These are phyloP conservation scores for Ambrosia hybrid DNA, from an alignment of 140 eudicot species.

Conservation along the genomic window DNA sequence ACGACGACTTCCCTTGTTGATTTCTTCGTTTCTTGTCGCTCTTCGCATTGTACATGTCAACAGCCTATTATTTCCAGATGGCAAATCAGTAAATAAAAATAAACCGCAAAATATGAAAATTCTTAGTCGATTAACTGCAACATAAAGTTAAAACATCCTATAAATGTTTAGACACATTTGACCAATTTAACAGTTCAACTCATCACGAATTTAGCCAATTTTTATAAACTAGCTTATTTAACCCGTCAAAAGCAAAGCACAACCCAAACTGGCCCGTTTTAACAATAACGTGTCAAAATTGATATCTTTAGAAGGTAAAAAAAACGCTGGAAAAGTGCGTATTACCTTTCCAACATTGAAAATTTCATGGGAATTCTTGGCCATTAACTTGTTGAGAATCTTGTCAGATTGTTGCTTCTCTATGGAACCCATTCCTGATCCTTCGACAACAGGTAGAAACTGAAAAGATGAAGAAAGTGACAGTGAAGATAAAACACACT, in stretches of 20 bases:
- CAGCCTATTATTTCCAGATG: slow-evolving; percentile 57
- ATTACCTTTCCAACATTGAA: slow-evolving; percentile 70
- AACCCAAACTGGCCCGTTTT: too few species aligned
- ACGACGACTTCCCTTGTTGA: slow-evolving; percentile 48
- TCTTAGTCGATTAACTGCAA: not conserved
- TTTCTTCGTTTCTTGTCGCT: slow-evolving; percentile 61
- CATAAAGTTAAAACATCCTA: too few species aligned
- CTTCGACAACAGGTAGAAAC: slow-evolving; percentile 61
- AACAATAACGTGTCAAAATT: not conserved
- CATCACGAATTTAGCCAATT: too few species aligned
- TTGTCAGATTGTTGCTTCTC: slow-evolving; percentile 86
- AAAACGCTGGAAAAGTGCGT: not conserved
- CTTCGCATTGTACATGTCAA: slow-evolving; percentile 78
- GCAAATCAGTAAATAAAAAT: not conserved
- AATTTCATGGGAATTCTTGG: slow-evolving; percentile 70
- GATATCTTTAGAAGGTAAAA: not conserved
- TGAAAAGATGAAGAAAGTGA: slow-evolving; percentile 26
- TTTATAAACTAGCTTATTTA: too few species aligned
- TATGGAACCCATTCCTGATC: slow-evolving; percentile 78
- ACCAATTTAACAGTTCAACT: too few species aligned
- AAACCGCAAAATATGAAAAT: not conserved
- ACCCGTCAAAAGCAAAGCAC: too few species aligned
- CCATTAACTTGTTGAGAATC: slow-evolving; percentile 69
- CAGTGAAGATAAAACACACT: slow-evolving; percentile 10
- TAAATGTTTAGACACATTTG: too few species aligned